Evolutionary conservation across 768 basidiomycete genomes (phyloP), one percentile per base, ranked within the genome.

Genomic region (Filobasidium wieringae): DNA sequence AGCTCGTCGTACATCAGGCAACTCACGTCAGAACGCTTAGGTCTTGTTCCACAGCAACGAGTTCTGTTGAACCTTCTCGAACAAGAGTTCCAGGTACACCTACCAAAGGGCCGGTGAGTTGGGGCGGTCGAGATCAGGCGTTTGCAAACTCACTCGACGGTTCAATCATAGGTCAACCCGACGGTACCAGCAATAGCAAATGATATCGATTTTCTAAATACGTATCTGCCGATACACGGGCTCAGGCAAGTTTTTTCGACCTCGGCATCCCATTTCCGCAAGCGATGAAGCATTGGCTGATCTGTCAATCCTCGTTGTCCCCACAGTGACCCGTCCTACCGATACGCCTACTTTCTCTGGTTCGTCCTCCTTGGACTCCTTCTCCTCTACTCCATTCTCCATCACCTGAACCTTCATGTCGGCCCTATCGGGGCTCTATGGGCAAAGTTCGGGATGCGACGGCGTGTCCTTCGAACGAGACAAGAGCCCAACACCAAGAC

Each of bases 391-490:
- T 57, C 68, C 11, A 4, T 72, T n/a, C 49, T 64, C 7, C 70
- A 74, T 36, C 73, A 74, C 52, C 53, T 67, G 19, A 64, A 66
- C 31, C 60, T 71, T 40, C 60, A 64, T 6, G 47, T 63, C 15
- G 75, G 74, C 7, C 70, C 72, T 1, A 8, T 79, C 1, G 81
- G 81, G 22, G 81, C 82, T 1, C 55, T 74, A 24, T 85, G 82
- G 80, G 77, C 72, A 19, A 82, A 80, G 70, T 83, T 82, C 80
- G 66, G 80, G 6, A 58, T 84, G 17, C 78, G 81, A 17, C 75
- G 82, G 39, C 72, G 79, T 50, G 82, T 82, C n/a, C 81, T 80
- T 78, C 75, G 80, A 43, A 80, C 79, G 66, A 77, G 76, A 53
- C 77, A 77, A 0, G 76, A 76, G 59, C 74, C 65, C 50, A 78